phyloP scores from a whole-genome alignment of 306 rosid genomes.

The Glycyrrhiza uralensis region DNA sequence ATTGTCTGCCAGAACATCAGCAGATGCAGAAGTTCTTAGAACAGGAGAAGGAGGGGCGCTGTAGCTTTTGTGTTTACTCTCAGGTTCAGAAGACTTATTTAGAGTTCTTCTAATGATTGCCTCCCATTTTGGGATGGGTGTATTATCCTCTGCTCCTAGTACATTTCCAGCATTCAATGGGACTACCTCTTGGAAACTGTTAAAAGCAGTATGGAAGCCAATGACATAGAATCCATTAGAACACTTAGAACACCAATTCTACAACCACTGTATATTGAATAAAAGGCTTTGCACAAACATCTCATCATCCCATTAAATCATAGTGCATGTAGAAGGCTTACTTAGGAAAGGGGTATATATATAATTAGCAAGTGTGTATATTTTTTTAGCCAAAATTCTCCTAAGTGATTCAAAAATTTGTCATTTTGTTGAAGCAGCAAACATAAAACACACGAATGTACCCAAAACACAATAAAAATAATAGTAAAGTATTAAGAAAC shows the following conservation, averaged over 20 bases:
- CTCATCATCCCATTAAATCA: no score
- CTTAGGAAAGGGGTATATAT: no score
- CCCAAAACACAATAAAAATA: neutral
- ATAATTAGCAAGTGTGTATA: no score
- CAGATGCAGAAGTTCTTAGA: constrained; percentile 45
- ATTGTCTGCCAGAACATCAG: constrained; percentile 46
- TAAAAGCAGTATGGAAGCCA: constrained; percentile 12
- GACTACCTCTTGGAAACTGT: constrained; percentile 92
- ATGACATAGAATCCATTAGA: neutral
- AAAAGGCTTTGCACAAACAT: neutral
- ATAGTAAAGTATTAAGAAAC: neutral
- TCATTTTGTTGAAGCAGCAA: neutral
- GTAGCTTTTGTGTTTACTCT: constrained; percentile 54
- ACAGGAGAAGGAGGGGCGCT: constrained; percentile 84
- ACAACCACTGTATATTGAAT: neutral
- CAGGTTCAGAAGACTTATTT: constrained; percentile 61
- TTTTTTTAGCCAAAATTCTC: neutral
- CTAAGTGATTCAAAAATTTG: neutral
- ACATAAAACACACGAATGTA: neutral
- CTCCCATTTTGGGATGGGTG: constrained; percentile 90
- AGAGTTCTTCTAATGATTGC: constrained; percentile 72
- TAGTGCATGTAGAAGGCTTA: no score
- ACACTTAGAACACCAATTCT: constrained; percentile 26
- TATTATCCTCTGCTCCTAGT: constrained; percentile 83
- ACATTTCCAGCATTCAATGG: constrained; percentile 97